These are phyloP conservation scores for Fusarium heterosporum DNA, from an alignment of 2,329 filamentous ascomycete genomes.

Conservation along the genomic window DNA sequence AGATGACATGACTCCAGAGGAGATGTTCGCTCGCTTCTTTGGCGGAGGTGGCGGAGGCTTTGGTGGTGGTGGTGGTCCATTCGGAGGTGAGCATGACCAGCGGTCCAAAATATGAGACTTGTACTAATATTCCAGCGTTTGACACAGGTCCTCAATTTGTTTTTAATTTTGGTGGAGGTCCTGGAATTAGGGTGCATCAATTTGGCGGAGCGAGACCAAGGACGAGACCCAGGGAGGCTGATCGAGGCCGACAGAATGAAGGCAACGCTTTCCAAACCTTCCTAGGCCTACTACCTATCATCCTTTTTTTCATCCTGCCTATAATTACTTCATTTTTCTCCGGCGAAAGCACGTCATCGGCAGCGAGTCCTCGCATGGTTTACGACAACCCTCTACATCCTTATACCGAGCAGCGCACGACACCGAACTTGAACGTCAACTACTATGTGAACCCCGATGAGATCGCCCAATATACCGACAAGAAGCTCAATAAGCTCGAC, in stretches of 20 bases:
- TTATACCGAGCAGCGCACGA: conserved; percentile 79
- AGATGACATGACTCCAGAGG: conserved; percentile 94
- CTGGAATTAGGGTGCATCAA: conserved; percentile 93
- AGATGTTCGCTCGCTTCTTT: conserved; percentile 98
- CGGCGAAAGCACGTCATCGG: conserved; percentile 56
- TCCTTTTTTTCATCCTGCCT: conserved; percentile 89
- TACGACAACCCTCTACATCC: conserved; percentile 79
- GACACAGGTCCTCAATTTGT: conserved; percentile 88
- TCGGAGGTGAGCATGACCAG: conserved; percentile 54
- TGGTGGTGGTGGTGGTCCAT: conserved; percentile 71
- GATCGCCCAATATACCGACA: conserved; percentile 74
- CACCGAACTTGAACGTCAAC: conserved; percentile 76
- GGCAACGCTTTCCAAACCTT: conserved; percentile 69
- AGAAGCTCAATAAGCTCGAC: conserved; percentile 81
- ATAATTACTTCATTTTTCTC: conserved; percentile 84
- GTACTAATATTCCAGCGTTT: conserved; percentile 62
- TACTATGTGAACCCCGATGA: conserved; percentile 90
- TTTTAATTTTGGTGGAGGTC: conserved; percentile 93
- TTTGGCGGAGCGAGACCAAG: conserved; percentile 86
- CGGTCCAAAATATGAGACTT: not conserved
- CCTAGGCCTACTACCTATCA: conserved; percentile 83
- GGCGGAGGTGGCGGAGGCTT: conserved; percentile 72
- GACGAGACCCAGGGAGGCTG: conserved; percentile 76
- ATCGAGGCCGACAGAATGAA: conserved; percentile 59
- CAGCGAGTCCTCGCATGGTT: conserved; percentile 72